Percentiles rank a stretch among this genome's conserved stretches.
Evolutionary conservation across 73 alveolate genomes (phyloP).

Genomic region (Blepharisma japonicum): DNA sequence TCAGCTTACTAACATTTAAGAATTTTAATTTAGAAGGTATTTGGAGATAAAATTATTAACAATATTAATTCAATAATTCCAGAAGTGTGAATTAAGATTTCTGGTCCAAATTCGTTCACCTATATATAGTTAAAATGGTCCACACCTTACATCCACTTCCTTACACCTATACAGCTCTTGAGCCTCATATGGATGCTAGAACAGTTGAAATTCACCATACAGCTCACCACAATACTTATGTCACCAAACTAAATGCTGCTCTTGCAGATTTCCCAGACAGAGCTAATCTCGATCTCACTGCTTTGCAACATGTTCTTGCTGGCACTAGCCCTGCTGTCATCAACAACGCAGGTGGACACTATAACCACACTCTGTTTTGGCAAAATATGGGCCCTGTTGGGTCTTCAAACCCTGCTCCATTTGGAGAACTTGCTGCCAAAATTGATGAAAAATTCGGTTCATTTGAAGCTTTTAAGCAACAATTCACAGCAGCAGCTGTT

Average conservation of each 20-base stretch:
- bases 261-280: conserved; percentile 28
- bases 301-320: neutral
- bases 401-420: conserved; percentile 41
- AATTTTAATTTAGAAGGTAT: too few relatives aligned
- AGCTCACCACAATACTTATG: conserved; percentile 50
- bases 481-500: conserved; percentile 40
- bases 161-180: conserved; percentile 47
- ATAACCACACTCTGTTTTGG: conserved; percentile 62
- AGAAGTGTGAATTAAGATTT: too few relatives aligned
- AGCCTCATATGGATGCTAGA: conserved; percentile 51
- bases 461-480: conserved; percentile 49
- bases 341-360: conserved; percentile 47
- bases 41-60: too few relatives aligned
- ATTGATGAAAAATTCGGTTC: conserved; percentile 42
- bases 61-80: too few relatives aligned
- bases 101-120: too few relatives aligned
- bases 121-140: neutral
- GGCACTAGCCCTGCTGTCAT: conserved; percentile 27
- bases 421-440: conserved; percentile 36
- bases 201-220: conserved; percentile 48
- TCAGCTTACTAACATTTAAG: too few relatives aligned
- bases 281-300: neutral
- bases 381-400: conserved; percentile 48
- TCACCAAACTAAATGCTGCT: conserved; percentile 46
- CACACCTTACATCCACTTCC: conserved; percentile 43